Evolutionary conservation across 2,329 filamentous ascomycete species (phyloP).

Genomic region (Xylariaceae sp.): DNA sequence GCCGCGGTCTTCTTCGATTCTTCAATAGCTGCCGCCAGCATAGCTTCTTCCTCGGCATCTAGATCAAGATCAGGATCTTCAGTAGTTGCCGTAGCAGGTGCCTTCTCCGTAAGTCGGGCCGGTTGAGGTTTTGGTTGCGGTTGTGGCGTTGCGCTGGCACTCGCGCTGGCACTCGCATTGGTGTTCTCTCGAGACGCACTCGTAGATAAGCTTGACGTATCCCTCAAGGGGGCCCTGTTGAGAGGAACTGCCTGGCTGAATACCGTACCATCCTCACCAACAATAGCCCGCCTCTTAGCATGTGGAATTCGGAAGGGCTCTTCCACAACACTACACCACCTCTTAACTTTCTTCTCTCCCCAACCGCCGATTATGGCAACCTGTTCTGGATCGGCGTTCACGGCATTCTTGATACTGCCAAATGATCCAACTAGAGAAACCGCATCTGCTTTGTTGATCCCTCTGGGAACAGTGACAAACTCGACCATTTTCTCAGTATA

Average conservation of each 20-base stretch:
- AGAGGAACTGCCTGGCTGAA: constrained; percentile 39
- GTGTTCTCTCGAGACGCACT: constrained; percentile 24
- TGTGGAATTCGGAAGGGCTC: constrained; percentile 78
- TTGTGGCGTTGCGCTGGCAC: constrained; percentile 23
- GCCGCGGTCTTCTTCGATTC: constrained; percentile 40
- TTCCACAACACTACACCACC: constrained; percentile 74
- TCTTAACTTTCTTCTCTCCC: constrained; percentile 91
- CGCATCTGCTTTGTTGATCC: constrained; percentile 92
- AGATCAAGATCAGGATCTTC: constrained; percentile 33
- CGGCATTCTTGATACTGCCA: constrained; percentile 76
- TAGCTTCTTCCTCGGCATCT: constrained; percentile 46
- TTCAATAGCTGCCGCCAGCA: constrained; percentile 44
- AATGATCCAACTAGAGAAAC: constrained; percentile 87
- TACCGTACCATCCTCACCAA: constrained; percentile 25
- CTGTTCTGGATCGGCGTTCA: constrained; percentile 85
- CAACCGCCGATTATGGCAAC: constrained; percentile 81
- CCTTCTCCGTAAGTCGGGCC: constrained; percentile 5
- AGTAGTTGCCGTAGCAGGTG: neutral
- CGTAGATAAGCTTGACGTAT: constrained; percentile 33
- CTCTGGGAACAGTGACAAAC: constrained; percentile 84
- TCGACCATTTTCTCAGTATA: constrained; percentile 87
- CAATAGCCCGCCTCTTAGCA: constrained; percentile 44
- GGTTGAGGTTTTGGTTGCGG: constrained; percentile 3
- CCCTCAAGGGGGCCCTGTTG: constrained; percentile 38
- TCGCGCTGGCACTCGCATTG: constrained; percentile 10